Evolutionary conservation across 75 land plant species (phyloP), one percentile per base, ranked within the genome.

Genomic region (Selaginella tamariscina): DNA sequence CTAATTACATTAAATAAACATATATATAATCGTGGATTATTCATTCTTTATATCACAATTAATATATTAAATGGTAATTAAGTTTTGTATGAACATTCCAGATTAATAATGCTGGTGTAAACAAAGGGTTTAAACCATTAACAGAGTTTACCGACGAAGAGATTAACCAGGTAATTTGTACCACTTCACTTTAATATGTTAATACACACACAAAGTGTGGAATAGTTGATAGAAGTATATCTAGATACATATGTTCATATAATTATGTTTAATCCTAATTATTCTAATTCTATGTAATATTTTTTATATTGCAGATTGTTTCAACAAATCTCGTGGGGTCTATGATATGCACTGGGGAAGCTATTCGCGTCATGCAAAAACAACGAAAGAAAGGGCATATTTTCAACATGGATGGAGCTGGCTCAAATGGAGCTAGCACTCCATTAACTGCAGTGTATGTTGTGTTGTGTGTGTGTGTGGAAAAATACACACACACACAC

Each of bases 351-450:
- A 90, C 98, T 54, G 82, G 83, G 44, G 92, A 94, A 82, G 98
- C 98, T 23, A 90, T 90, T 70, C 80, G 79, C 24, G 76, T 84
- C 27, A 94, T 94, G 96, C 66, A 64, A 30, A 64, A 55, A 33
- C 91, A 90, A 70, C 70, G 67, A 5, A 87, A 82, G 33, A 93
- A 93, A 30, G 98, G 98, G 2, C 88, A 94, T 65, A 77, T 94
- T 32, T 94, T 94, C 68, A 93, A 93, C 80, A 93, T 93, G 98
- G 98, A 93, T 79, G 98, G 98, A 27, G 91, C 90, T 60, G 98
- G 98, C 29, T 94, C 98, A 63, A 95, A 93, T 8, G 98, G 98
- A 33, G 83, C 98, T 29, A 90, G 98, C 55, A 94, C 98, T 30
- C 98, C 98, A n/a, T 74, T 94, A 71, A 90, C 96, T 56, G 96